Base-by-base conservation (phyloP, 805 yeast genomes). In the Yarrowia divulgata region DNA sequence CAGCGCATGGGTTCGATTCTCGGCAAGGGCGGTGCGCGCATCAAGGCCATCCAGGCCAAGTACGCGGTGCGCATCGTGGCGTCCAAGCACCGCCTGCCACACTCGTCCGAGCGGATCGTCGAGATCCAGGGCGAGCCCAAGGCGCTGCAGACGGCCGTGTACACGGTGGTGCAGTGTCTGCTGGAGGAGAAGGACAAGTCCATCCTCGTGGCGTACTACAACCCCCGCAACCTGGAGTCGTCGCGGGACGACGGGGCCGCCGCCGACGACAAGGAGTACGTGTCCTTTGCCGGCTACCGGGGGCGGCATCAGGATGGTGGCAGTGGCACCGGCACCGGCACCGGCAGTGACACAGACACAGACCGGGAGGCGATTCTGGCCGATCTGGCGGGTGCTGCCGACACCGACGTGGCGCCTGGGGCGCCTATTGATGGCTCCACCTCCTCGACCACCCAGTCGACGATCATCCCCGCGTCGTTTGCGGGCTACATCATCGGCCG, bases 401-500 rank as follows among this genome's bases (percentile, higher is more conserved):
- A n/a, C n/a, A n/a, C n/a, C 29, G 29, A 23, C 29, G 29, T 23
- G 29, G 2, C 29, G 2, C 4, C 29, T 23, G 2, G 29, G 2
- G 29, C 29, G 3, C 2, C 29, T 23, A 23, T 23, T 23, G 29
- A 23, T 23, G 29, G 29, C 29, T 23, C 29, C 3, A 23, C 29
- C 29, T 23, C 29, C 29, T 4, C 32, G 19, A 29, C 10, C 18
- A 29, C 35, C 12, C 58, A 55, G 19, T 39, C 62, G 14, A 55
- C 62, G 14, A 70, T 78, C 37, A 89, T 91, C 76, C 91, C 96
- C 46, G 88, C 89, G 73, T 91, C 88, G 71, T 87, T 88, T 80
- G 97, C 93, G 55, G 97, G 97, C 52, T 94, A 97, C 64, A 82
- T 93, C 68, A 91, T 93, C 74, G 97, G 97, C 70, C 89, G 89